Conservation (phyloP, 1,284 basidiomycete genomes). For the Papiliotrema nemorosa region DNA sequence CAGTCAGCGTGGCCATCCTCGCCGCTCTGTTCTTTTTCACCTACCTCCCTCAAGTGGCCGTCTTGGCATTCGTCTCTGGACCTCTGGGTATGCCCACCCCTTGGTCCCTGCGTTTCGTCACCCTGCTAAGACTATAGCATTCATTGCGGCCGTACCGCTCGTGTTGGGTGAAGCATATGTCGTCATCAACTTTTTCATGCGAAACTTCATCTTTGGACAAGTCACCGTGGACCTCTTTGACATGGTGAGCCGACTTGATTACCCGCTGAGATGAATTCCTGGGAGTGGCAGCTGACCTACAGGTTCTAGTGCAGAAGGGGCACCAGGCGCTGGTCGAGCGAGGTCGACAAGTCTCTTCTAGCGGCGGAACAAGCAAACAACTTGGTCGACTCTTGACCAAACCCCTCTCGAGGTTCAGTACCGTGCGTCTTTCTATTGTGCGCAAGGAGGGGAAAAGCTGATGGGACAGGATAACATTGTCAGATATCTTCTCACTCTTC, state of each 20-base stretch:
- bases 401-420: slow-evolving; percentile 43
- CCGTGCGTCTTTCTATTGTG: slow-evolving; percentile 19
- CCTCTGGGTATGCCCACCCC: slow-evolving; percentile 50
- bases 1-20: slow-evolving; percentile 49
- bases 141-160: slow-evolving; percentile 50
- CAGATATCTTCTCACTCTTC: slow-evolving; percentile 49
- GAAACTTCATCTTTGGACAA: slow-evolving; percentile 54
- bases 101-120: neutral
- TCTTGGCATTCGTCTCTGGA: slow-evolving; percentile 62
- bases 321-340: slow-evolving; percentile 46
- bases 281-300: neutral
- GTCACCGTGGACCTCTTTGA: slow-evolving; percentile 53
- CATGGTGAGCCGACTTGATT: slow-evolving; percentile 25
- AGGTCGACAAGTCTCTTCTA: slow-evolving; percentile 42
- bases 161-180: slow-evolving; percentile 51
- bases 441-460: too few relatives aligned
- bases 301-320: slow-evolving; percentile 49
- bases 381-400: slow-evolving; percentile 47
- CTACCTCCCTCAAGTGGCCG: slow-evolving; percentile 65
- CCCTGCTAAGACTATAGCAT: slow-evolving; percentile 26
- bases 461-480: slow-evolving; percentile 40
- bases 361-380: slow-evolving; percentile 27
- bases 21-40: slow-evolving; percentile 59
- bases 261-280: neutral
- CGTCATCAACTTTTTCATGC: slow-evolving; percentile 54